phyloP scores from a whole-genome alignment of 768 basidiomycete genomes.

The Lentinus tigrinus region DNA sequence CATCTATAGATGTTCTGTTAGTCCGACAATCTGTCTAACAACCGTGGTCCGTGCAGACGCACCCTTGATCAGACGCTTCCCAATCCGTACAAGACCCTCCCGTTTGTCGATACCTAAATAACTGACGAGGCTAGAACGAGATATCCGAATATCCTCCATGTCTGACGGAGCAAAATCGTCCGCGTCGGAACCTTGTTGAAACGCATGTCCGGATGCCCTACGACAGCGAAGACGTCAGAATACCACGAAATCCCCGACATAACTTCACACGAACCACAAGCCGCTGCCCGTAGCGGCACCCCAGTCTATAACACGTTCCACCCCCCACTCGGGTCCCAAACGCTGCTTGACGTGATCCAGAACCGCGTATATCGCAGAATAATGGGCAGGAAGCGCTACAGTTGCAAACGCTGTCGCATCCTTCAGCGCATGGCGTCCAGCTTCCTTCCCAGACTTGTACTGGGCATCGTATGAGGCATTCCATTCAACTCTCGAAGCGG shows the following conservation, averaged over 20 bases:
- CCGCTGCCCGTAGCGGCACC: constrained; percentile 82
- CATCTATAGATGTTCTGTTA: constrained; percentile 36
- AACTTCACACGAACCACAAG: constrained; percentile 56
- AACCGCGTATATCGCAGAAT: constrained; percentile 76
- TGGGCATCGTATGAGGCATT: constrained; percentile 50
- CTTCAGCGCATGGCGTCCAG: constrained; percentile 55
- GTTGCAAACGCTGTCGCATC: constrained; percentile 86
- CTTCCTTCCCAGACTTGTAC: constrained; percentile 62
- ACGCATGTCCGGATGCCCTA: constrained; percentile 69
- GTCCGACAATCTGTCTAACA: not conserved
- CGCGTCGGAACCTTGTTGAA: constrained; percentile 39
- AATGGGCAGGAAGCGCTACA: constrained; percentile 83
- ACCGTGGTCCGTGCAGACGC: not conserved
- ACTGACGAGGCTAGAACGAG: constrained; percentile 50
- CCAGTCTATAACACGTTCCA: constrained; percentile 75
- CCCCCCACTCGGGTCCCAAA: constrained; percentile 58
- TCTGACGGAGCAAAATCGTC: constrained; percentile 14
- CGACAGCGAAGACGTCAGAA: constrained; percentile 1
- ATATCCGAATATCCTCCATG: constrained; percentile 35
- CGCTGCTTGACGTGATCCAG: constrained; percentile 64
- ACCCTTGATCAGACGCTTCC: constrained; percentile 63
- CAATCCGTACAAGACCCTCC: constrained; percentile 65
- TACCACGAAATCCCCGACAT: constrained; percentile 11
- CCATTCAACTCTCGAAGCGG: constrained; percentile 43
- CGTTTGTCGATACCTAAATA: constrained; percentile 82